A percentile compares a stretch with the other conserved stretches of the same genome.
These are phyloP conservation scores for Solanum chacoense DNA, from an alignment of 305 asterid species.

Conservation along the genomic window DNA sequence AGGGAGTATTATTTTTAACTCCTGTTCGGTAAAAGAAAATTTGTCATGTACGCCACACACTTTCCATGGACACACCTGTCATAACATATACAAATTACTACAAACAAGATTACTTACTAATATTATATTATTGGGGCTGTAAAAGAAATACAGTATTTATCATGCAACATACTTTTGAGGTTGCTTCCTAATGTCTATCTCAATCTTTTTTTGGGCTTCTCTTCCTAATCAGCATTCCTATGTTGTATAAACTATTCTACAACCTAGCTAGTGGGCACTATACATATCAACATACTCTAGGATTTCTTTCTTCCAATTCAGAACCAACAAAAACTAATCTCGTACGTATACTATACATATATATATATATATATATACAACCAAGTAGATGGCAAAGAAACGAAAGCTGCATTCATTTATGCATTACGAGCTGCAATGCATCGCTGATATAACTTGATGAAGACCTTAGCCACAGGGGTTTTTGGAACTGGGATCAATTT, in stretches of 20 bases:
- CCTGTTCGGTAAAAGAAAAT: not conserved
- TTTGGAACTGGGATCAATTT: slow-evolving; percentile 78
- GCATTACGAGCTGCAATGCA: slow-evolving; percentile 37
- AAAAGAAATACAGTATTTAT: not conserved
- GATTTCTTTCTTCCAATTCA: not conserved
- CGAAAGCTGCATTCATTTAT: not conserved
- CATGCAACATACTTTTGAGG: not conserved
- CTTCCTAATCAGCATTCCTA: not conserved
- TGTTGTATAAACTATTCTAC: not conserved
- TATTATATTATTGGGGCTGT: not conserved
- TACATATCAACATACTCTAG: not conserved
- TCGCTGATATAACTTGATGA: slow-evolving; percentile 56
- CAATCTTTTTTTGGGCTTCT: not conserved
- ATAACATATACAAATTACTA: not conserved
- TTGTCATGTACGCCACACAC: not conserved
- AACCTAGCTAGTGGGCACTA: not conserved
- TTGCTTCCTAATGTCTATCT: not conserved
- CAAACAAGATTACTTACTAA: not conserved
- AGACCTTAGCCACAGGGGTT: slow-evolving; percentile 71
- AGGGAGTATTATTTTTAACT: not conserved
- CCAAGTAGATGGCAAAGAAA: not conserved
- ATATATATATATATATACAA: too few relatives aligned
- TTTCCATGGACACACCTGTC: not conserved
- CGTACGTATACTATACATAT: not conserved
- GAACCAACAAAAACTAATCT: not conserved